phyloP scores from a whole-genome alignment of 805 yeast genomes.

The Torulaspora quercuum region DNA sequence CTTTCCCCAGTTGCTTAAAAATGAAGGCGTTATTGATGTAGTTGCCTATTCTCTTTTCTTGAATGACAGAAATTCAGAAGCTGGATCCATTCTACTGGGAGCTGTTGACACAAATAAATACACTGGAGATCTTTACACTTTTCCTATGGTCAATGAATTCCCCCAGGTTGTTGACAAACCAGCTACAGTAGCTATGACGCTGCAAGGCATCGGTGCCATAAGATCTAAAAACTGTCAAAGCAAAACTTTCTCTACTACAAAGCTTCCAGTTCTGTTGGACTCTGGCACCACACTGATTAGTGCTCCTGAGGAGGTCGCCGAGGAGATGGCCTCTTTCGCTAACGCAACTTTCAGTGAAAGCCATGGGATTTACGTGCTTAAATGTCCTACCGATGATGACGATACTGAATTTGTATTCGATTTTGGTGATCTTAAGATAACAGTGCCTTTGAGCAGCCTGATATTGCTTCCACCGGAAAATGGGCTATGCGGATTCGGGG shows the following conservation, averaged over 20 bases:
- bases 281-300: conserved; percentile 55
- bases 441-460: conserved; percentile 40
- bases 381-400: conserved; percentile 38
- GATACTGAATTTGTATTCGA: conserved; percentile 37
- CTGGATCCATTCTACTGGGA: conserved; percentile 59
- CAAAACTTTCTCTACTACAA: conserved; percentile 24
- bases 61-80: conserved; percentile 36
- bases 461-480: conserved; percentile 26
- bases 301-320: conserved; percentile 41
- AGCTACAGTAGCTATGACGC: conserved; percentile 48
- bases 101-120: conserved; percentile 57
- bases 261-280: conserved; percentile 47
- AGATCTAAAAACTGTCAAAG: conserved; percentile 19
- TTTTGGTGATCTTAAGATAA: conserved; percentile 57
- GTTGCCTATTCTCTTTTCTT: conserved; percentile 58
- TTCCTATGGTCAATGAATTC: conserved; percentile 48
- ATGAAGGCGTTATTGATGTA: conserved; percentile 49
- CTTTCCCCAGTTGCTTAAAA: conserved; percentile 55
- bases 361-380: conserved; percentile 41
- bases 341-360: conserved; percentile 38
- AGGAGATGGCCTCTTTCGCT: conserved; percentile 30
- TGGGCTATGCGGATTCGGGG: conserved; percentile 44
- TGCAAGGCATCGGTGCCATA: conserved; percentile 40
- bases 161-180: conserved; percentile 24
- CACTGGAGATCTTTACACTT: conserved; percentile 44